A percentile compares a stretch with the other conserved stretches of the same genome.
Conservation (phyloP, 1,284 basidiomycete species). For the Bondarzewia mesenterica region DNA sequence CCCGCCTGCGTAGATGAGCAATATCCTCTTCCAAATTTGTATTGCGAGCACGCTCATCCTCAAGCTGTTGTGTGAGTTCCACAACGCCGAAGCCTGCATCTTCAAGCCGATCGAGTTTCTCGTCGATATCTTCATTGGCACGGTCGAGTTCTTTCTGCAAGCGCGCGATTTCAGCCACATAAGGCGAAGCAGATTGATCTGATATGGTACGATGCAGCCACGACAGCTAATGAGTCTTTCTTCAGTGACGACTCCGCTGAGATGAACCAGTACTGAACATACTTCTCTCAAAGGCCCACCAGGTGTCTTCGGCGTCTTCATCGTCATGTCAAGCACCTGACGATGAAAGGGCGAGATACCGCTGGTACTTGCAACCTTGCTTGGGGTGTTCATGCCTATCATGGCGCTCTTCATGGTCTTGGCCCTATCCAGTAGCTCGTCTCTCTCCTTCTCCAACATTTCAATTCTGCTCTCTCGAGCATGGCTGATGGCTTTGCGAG, state of each 20-base stretch:
- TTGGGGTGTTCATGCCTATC: slow-evolving; percentile 46
- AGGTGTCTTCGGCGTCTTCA: slow-evolving; percentile 65
- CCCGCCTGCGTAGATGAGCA: slow-evolving; percentile 49
- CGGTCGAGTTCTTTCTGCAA: slow-evolving; percentile 63
- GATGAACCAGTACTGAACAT: slow-evolving; percentile 18
- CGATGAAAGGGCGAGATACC: slow-evolving; percentile 67
- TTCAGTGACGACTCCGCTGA: slow-evolving; percentile 1
- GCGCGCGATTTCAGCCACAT: slow-evolving; percentile 56
- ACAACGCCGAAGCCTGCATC: slow-evolving; percentile 68
- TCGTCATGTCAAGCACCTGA: slow-evolving; percentile 57
- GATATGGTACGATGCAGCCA: slow-evolving; percentile 55
- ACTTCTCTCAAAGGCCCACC: slow-evolving; percentile 73
- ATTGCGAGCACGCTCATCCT: slow-evolving; percentile 56
- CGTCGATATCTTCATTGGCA: slow-evolving; percentile 78
- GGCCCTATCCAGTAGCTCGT: slow-evolving; percentile 64
- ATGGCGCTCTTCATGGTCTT: slow-evolving; percentile 43
- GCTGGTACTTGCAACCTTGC: slow-evolving; percentile 40
- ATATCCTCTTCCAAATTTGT: slow-evolving; percentile 58
- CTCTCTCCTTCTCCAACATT: slow-evolving; percentile 67
- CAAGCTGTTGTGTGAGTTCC: slow-evolving; percentile 58
- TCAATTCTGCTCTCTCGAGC: slow-evolving; percentile 68
- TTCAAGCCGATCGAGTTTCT: slow-evolving; percentile 76
- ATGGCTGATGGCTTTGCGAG: slow-evolving; percentile 63
- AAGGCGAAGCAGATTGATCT: slow-evolving; percentile 45
- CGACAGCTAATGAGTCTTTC: slow-evolving; percentile 39